A percentile compares a stretch with the other conserved stretches of the same genome.
phyloP scores from a whole-genome alignment of 495 filamentous ascomycete species.

The Terfezia boudieri region DNA sequence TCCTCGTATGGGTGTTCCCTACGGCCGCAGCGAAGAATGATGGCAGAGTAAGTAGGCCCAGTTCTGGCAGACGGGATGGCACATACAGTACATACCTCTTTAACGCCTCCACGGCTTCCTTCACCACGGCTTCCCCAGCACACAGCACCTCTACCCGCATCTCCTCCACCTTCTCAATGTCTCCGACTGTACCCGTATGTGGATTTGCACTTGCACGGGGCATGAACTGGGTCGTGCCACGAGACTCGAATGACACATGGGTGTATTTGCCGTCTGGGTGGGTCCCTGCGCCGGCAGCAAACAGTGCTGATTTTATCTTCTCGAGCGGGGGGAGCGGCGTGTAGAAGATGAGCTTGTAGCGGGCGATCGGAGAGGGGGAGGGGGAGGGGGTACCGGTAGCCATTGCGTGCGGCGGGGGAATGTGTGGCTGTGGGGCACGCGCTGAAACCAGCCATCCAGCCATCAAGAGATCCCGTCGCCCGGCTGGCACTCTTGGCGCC shows the following conservation, averaged over 20 bases:
- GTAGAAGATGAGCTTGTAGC: constrained; percentile 39
- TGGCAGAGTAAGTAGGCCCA: background rate
- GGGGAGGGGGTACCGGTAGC: too few relatives aligned
- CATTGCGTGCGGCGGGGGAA: background rate
- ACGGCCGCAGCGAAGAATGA: background rate
- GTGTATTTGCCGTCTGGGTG: constrained; percentile 41
- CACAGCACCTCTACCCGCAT: constrained; percentile 32
- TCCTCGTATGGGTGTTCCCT: constrained; percentile 65
- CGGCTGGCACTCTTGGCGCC: too few relatives aligned
- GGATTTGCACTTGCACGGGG: constrained; percentile 36
- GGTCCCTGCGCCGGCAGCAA: constrained; percentile 38
- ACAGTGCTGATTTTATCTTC: constrained; percentile 36
- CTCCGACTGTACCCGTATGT: constrained; percentile 30
- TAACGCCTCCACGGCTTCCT: constrained; percentile 32
- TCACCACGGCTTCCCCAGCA: constrained; percentile 23
- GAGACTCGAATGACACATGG: constrained; percentile 33
- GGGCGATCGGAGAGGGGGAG: background rate
- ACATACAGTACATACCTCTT: constrained; percentile 30
- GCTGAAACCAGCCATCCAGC: too few relatives aligned
- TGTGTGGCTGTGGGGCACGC: too few relatives aligned
- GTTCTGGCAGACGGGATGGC: background rate
- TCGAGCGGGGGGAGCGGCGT: constrained; percentile 28
- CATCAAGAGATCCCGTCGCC: too few relatives aligned
- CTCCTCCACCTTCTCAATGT: constrained; percentile 30
- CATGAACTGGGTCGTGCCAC: constrained; percentile 38